Evolutionary conservation across 495 filamentous ascomycete genomes (phyloP).

Genomic region (Podospora pseudopauciseta): DNA sequence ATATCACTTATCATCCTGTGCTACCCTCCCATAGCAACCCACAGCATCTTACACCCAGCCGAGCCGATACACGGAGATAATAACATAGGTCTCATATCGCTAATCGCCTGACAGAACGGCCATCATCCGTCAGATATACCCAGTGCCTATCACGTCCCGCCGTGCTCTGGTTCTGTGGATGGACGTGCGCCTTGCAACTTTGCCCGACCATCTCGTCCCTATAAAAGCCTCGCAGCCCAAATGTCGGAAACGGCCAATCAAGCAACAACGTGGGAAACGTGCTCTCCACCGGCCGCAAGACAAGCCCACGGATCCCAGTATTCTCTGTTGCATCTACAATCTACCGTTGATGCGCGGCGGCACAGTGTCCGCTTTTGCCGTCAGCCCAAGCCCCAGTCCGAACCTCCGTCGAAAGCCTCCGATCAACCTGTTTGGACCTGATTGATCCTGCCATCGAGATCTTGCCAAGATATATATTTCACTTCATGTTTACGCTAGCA

Average conservation of each 20-base stretch:
- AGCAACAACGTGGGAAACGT: constrained; percentile 37
- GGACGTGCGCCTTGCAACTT: neutral
- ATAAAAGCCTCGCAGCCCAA: constrained; percentile 16
- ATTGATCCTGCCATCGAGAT: neutral
- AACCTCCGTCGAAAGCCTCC: neutral
- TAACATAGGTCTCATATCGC: neutral
- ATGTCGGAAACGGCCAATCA: constrained; percentile 32
- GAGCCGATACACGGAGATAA: constrained; percentile 5
- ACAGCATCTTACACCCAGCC: neutral
- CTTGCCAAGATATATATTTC: neutral
- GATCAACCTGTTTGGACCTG: neutral
- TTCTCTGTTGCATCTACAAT: neutral
- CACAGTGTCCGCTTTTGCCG: constrained; percentile 2
- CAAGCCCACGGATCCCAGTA: constrained; percentile 5
- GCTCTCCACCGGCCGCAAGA: constrained; percentile 21
- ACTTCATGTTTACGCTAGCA: neutral
- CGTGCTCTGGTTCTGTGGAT: neutral
- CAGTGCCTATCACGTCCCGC: neutral
- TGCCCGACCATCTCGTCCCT: constrained; percentile 16
- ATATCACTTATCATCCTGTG: neutral
- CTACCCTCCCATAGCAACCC: neutral
- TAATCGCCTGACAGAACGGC: neutral
- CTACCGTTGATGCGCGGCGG: neutral
- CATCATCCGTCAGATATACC: neutral
- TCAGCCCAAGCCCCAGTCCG: neutral